phyloP scores from a whole-genome alignment of 2,329 filamentous ascomycete genomes.

The Thelonectria blattea region DNA sequence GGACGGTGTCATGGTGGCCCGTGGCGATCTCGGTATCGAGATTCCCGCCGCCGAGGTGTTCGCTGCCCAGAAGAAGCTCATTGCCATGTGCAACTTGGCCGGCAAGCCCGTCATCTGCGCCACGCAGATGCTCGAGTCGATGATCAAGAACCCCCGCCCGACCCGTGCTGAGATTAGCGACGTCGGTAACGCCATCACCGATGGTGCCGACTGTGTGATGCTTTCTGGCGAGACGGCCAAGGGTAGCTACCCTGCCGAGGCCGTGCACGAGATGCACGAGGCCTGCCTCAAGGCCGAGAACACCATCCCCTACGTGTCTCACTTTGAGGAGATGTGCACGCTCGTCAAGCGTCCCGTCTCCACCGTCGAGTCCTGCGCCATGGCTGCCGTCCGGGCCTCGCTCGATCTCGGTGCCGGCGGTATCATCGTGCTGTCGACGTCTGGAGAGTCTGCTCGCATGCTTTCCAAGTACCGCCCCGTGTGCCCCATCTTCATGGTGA shows the following conservation, averaged over 20 bases:
- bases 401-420: conserved; percentile 96
- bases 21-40: conserved; percentile 95
- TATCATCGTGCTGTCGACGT: conserved; percentile 95
- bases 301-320: conserved; percentile 93
- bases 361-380: conserved; percentile 92
- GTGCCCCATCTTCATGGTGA: conserved; percentile 99
- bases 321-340: conserved; percentile 93
- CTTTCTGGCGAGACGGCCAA: conserved; percentile 99
- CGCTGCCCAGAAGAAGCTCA: conserved; percentile 99
- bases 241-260: conserved; percentile 90
- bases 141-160: conserved; percentile 99
- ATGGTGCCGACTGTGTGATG: conserved; percentile 99
- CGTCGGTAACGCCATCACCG: conserved; percentile 96
- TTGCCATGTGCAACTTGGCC: conserved; percentile 99
- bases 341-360: conserved; percentile 83
- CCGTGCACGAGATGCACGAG: conserved; percentile 97
- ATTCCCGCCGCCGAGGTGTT: conserved; percentile 99
- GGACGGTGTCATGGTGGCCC: conserved; percentile 99
- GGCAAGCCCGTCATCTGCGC: conserved; percentile 99
- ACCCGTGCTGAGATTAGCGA: conserved; percentile 98
- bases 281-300: conserved; percentile 96
- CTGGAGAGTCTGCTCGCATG: conserved; percentile 91
- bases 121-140: conserved; percentile 99
- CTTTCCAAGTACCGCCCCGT: conserved; percentile 98
- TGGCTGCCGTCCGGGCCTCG: conserved; percentile 94